These are phyloP conservation scores for Prunus mume DNA, from an alignment of 306 rosid species.

Conservation along the genomic window DNA sequence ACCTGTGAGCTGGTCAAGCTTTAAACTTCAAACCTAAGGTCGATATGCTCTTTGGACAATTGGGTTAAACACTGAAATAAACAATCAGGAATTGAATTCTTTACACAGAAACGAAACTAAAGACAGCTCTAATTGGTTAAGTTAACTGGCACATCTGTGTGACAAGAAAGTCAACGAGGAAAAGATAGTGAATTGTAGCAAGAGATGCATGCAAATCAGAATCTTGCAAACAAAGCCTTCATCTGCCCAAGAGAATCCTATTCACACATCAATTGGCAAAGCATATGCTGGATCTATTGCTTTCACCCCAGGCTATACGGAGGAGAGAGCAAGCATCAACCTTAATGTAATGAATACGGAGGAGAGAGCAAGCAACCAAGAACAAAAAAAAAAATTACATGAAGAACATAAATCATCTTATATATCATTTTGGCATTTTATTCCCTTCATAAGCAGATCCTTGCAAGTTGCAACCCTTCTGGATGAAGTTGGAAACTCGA, in stretches of 20 bases:
- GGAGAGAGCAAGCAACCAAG: neutral
- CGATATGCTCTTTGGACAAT: too few species aligned
- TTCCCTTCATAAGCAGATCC: neutral
- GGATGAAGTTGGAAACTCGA: neutral
- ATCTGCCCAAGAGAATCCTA: conserved; percentile 41
- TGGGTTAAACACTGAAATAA: too few species aligned
- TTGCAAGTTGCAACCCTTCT: neutral
- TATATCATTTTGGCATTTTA: neutral
- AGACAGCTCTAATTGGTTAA: too few species aligned
- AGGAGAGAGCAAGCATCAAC: neutral
- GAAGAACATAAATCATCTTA: neutral
- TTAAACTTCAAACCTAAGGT: too few species aligned
- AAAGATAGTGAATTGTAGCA: neutral
- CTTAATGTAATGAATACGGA: neutral
- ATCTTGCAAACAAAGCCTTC: neutral
- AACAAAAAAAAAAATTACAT: neutral
- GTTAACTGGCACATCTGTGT: too few species aligned
- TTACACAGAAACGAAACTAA: too few species aligned
- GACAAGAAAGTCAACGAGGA: too few species aligned
- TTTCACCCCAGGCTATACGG: conserved; percentile 47
- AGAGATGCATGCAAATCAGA: neutral
- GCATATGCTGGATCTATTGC: conserved; percentile 82
- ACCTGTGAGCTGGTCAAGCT: too few species aligned
- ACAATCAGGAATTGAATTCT: too few species aligned
- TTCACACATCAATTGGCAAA: conserved; percentile 72